Conservation (phyloP, 2,329 filamentous ascomycete genomes). For the Leptosphaerulina australis region DNA sequence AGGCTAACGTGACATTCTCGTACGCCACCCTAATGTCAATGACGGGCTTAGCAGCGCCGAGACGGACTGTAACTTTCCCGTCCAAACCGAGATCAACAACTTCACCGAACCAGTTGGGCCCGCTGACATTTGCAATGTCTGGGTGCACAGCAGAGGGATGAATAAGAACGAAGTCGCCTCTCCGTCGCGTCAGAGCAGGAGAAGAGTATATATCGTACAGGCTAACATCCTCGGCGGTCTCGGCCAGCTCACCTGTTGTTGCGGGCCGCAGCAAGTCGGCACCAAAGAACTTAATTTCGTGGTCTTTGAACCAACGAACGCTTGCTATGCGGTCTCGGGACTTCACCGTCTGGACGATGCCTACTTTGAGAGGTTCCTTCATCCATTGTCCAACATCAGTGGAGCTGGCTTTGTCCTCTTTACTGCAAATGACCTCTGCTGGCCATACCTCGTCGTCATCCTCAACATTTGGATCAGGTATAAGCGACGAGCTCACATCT, state of each 20-base stretch:
- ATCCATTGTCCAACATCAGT: conserved; percentile 37
- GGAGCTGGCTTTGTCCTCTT: conserved; percentile 37
- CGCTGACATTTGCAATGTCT: conserved; percentile 19
- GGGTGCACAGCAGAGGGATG: conserved; percentile 35
- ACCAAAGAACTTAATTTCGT: conserved; percentile 41
- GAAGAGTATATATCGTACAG: conserved; percentile 63
- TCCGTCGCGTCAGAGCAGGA: conserved; percentile 55
- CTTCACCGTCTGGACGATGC: conserved; percentile 63
- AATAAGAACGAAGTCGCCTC: conserved; percentile 62
- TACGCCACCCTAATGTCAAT: conserved; percentile 57
- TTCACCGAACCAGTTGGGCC: conserved; percentile 61
- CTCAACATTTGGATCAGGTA: conserved; percentile 59
- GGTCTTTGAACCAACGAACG: conserved; percentile 59
- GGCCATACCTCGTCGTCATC: conserved; percentile 64
- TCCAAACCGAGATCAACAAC: conserved; percentile 61
- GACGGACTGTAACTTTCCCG: conserved; percentile 60
- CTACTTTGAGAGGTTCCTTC: conserved; percentile 56
- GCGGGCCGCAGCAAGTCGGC: conserved; percentile 52
- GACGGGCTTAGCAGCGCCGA: conserved; percentile 57
- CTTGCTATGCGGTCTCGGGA: conserved; percentile 62
- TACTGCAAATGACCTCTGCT: conserved; percentile 60
- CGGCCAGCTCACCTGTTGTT: conserved; percentile 51
- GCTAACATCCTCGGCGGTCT: conserved; percentile 59
- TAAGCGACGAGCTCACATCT: conserved; percentile 53
- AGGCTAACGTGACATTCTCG: conserved; percentile 58